Evolutionary conservation across 2,329 filamentous ascomycete genomes (phyloP), one percentile per base, ranked within the genome.

Genomic region (Stachybotrys echinatus): DNA sequence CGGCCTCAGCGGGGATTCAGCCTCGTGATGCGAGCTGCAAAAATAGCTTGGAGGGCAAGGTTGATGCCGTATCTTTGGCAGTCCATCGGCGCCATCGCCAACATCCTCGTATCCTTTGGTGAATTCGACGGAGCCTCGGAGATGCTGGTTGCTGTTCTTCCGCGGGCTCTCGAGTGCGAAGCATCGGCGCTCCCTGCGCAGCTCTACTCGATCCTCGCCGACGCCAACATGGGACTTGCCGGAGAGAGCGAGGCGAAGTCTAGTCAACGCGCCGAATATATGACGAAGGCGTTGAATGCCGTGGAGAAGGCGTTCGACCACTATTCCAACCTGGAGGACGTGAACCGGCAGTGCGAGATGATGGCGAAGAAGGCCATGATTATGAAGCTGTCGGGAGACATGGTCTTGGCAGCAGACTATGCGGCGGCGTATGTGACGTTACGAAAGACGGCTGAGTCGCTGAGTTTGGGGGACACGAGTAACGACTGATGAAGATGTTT

Each of bases 311-410:
- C 85, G 0, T 83, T 84, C 56, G 71, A 73, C 27, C 79, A 84
- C 54, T 95, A 81, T 63, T 80, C 83, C 40, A 76, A 74, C 44
- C 73, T 89, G 14, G 83, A 88, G 62, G 88, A 70, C 19, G 70
- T 84, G 14, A 70, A 74, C n/a, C 83, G 83, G 48, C 85, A 89
- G 68, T 85, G 88, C 61, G 87, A 91, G 66, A 84, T 88, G 74
- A 79, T 92, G 71, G 85, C 87, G 19, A 94, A 94, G 74, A 92
- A 89, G 68, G 86, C 88, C 4, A 84, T 84, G 47, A 79, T 95
- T 47, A 87, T 89, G 74, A 83, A 85, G 65, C 71, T 86, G 44
- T 75, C 80, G 7, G 88, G 85, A 1, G 86, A 91, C 57, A 66
- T 75, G 55, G 74, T 73, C 18, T 59, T 84, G 54, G 83, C 85